Evolutionary conservation across 768 basidiomycete species (phyloP), one percentile per base, ranked within the genome.

Genomic region (Agrocybe pediades): DNA sequence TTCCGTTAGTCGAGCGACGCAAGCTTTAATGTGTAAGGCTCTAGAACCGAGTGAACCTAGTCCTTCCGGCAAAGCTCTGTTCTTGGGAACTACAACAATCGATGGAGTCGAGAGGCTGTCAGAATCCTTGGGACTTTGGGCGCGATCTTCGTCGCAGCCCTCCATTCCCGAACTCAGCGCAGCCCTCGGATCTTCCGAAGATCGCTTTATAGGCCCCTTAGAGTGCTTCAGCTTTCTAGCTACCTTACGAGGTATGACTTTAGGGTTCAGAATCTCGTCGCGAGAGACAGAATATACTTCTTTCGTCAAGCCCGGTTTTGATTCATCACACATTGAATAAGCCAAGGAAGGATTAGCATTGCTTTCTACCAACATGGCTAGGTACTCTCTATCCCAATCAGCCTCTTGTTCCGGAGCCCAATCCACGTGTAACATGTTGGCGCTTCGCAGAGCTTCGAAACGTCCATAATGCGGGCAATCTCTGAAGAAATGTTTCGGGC

Each of bases 341-440:
- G 44, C 41, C 19, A 51, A 51, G 54, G n/a, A 19, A 9, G 11
- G 16, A 33, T 27, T 40, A n/a, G 20, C 40, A 27, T 58, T 51
- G 41, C 41, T 53, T 58, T 61, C 54, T 2, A 46, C 53, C 1
- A 60, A 17, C 56, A 62, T 59, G 20, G 45, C 59, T 60, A 60
- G 2, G 40, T 63, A 60, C 36, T 54, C 49, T 6, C 49, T 36
- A 25, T 48, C 41, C 9, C 51, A 42, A 16, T 45, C 20, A 1
- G 21, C 27, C 19, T 55, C 50, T 2, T 40, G 16, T 6, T 9
- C 46, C 2, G 40, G 20, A 36, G 55, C 58, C 16, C 41, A 13
- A n/a, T 62, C 58, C 20, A 51, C 46, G 8, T 57, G 9, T 0
- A 62, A 54, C 36, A 59, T 11, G 27, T 57, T 49, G 0, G 54